Conservation (phyloP, 345 rosid species). For the Salix caprea region DNA sequence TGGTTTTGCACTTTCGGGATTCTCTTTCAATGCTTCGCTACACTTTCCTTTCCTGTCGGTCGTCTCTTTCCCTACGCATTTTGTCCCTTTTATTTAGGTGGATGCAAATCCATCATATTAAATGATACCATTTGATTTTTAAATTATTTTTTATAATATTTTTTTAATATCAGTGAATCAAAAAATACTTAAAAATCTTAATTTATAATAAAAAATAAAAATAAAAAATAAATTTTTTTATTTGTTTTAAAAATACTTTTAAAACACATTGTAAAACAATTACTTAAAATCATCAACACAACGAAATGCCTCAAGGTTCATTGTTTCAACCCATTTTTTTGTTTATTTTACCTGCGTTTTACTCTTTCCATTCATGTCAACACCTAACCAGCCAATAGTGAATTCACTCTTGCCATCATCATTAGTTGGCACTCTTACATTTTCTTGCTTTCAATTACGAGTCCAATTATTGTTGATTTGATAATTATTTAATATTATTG, state of each 20-base stretch:
- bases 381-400: not conserved
- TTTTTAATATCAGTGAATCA: too few species aligned
- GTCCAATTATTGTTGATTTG: not conserved
- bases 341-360: not conserved
- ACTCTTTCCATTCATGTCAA: not conserved
- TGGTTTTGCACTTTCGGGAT: not conserved
- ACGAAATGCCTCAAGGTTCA: not conserved
- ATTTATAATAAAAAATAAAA: too few species aligned
- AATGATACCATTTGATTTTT: too few species aligned
- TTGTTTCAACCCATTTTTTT: not conserved
- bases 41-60: not conserved
- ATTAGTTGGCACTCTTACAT: not conserved
- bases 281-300: not conserved
- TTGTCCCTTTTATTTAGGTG: too few species aligned
- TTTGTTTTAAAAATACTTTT: too few species aligned
- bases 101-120: too few species aligned
- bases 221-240: too few species aligned
- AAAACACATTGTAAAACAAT: too few species aligned
- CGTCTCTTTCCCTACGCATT: not conserved
- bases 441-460: not conserved
- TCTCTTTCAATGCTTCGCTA: not conserved
- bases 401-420: not conserved
- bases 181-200: too few species aligned
- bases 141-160: too few species aligned
- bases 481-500: too few species aligned